Evolutionary conservation across 225 moss, liverwort and hornwort species (phyloP), one percentile per base, ranked within the genome.

Genomic region (Neckera pumila): DNA sequence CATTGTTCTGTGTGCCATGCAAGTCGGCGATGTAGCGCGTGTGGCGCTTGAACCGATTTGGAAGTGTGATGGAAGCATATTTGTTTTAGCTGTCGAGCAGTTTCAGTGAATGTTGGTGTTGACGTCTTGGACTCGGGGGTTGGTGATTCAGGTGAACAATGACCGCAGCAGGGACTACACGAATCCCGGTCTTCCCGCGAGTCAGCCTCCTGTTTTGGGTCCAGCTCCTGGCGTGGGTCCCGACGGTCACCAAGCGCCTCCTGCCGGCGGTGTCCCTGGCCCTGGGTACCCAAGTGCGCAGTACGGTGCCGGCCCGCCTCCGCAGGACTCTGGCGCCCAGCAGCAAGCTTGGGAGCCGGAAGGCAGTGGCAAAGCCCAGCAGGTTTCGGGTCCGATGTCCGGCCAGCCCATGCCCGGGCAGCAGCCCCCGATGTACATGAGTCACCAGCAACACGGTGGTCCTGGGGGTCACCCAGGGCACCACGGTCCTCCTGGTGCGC

Each of bases 101-200:
- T 16, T 40, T 33, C 12, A 26, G 5, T 31, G 51, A 11, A 34
- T 60, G 4, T 78, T 40, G 56, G 42, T 69, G 80, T 87, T 94
- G 78, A 94, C 60, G 18, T 83, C 43, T 83, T n/a, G 80, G 54
- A 42, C 26, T 38, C 9, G 64, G 28, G 58, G 28, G 58, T 81
- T 84, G 84, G 43, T 76, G 85, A 27, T 88, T 89, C 93, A 99
- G 99, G 99, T 99, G 85, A 99, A 99, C 92, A 99, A 99, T 67
- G 99, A 99, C 82, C 92, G 99, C 82, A 99, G 99, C 93, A 93
- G 96, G 89, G 99, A 99, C 90, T 99, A 99, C 66, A 99, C 96
- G 23, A 97, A 97, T 87, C 98, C 97, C 43, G 97, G 97, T 67
- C 96, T 96, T 76, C 96, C 99, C 21, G 86, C 93, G 33, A 97